Base-by-base conservation (phyloP, 2,329 filamentous ascomycete genomes). In the Cercospora janseana region DNA sequence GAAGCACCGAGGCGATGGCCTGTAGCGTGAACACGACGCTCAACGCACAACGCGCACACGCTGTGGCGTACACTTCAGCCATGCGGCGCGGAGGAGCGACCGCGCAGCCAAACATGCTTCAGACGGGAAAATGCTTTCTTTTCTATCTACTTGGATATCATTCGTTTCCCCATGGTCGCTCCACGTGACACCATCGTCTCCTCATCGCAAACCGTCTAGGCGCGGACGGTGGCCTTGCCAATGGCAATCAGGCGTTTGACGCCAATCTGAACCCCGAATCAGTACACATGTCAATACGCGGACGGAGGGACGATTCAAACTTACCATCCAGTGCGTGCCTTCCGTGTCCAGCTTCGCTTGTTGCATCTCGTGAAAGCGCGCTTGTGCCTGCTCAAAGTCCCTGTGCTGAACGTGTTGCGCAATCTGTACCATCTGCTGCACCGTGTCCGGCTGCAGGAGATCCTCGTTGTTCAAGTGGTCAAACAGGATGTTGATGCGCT, bases 401-500 rank as follows among this genome's bases (percentile, higher is more conserved):
- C 68, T 69, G 8, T 58, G 60, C 37, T 72, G 65, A 9, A 77
- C 60, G 32, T 67, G 64, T 47, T 63, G 63, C 16, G 68, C 64
- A 23, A 90, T 72, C 61, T 82, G 74, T 6, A 77, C 75, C 61
- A 91, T 75, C 65, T 84, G 77, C 54, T 81, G 76, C 42, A 91
- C 80, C 0, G 87, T 96, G 63, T 87, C 85, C 1, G 87, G 81
- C 72, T 86, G 87, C 47, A 97, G 77, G 31, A 96, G 76, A 64
- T 97, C 91, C 65, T 91, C 87, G 60, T 97, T 97, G 78, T 97
- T 98, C 38, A 98, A 77, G 69, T 96, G 90, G 66, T 98, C 92
- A 68, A 96, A 97, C n/a, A 98, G 76, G 42, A 96, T 84, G 63
- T 87, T 62, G 52, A 98, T 79, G 21, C 93, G 84, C 73, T 95